phyloP scores from a whole-genome alignment of 2,329 filamentous ascomycete species.

The Fusarium domesticum region DNA sequence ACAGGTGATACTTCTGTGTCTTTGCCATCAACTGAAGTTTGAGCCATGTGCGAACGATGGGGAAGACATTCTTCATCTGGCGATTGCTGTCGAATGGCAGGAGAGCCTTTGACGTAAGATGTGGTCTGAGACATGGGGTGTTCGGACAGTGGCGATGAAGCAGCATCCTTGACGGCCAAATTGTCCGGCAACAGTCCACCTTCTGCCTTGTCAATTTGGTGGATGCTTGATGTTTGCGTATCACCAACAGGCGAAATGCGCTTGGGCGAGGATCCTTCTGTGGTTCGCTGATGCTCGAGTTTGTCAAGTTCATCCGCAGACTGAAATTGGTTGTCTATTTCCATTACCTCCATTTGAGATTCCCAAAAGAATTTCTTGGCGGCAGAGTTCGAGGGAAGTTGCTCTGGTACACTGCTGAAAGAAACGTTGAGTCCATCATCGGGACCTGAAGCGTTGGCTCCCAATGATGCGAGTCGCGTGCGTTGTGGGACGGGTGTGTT shows the following conservation, averaged over 20 bases:
- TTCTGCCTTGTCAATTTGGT: conserved; percentile 8
- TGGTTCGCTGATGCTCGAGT: conserved; percentile 7
- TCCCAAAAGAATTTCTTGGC: conserved; percentile 1
- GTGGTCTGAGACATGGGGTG: neutral
- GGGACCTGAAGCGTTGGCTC: neutral
- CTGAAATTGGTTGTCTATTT: neutral
- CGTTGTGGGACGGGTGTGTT: conserved; percentile 19
- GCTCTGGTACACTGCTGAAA: conserved; percentile 20
- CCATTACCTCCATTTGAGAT: neutral
- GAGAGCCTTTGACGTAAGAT: neutral
- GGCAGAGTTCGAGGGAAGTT: conserved; percentile 13
- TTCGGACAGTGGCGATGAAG: neutral
- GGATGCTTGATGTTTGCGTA: conserved; percentile 1
- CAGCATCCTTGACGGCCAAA: no score
- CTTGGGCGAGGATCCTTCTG: conserved; percentile 9
- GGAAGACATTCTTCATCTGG: neutral
- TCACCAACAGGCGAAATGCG: conserved; percentile 11
- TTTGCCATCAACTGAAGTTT: no score
- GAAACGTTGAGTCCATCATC: conserved; percentile 7
- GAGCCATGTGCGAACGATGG: no score
- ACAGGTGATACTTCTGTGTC: no score
- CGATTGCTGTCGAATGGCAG: neutral
- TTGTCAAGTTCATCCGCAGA: conserved; percentile 18
- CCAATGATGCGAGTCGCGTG: conserved; percentile 2
- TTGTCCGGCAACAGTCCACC: conserved; percentile 17